These are phyloP conservation scores for Sambucus nigra DNA, from an alignment of 129 eudicot species.

Conservation along the genomic window DNA sequence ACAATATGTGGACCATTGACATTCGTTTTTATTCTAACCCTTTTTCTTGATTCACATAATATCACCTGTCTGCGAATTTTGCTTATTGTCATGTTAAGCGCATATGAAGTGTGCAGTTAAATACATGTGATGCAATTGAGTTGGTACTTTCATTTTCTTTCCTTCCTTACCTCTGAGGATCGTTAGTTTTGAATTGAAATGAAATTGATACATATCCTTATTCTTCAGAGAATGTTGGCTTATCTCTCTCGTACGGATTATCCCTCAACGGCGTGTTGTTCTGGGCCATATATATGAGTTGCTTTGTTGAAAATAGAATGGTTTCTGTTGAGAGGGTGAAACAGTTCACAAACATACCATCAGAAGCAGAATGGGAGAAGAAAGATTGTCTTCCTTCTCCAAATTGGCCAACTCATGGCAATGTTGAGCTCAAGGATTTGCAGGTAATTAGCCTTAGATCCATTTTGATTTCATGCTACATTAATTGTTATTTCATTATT, in stretches of 20 bases:
- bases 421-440: slow-evolving; percentile 57
- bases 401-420: slow-evolving; percentile 80
- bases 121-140: not conserved
- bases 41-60: too few species aligned
- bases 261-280: slow-evolving; percentile 57
- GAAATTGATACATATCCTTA: slow-evolving; percentile 7
- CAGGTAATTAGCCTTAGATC: slow-evolving; percentile 39
- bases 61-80: too few species aligned
- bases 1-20: too few species aligned
- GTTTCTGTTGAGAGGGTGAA: slow-evolving; percentile 92
- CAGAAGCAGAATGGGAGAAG: slow-evolving; percentile 77
- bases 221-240: slow-evolving; percentile 67
- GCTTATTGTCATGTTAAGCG: too few species aligned
- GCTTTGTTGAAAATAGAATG: slow-evolving; percentile 81
- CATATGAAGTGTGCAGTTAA: too few species aligned
- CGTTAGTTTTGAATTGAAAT: not conserved
- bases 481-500: too few species aligned
- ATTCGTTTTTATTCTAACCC: too few species aligned
- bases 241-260: slow-evolving; percentile 75
- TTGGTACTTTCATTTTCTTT: not conserved
- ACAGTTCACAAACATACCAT: slow-evolving; percentile 68
- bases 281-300: slow-evolving; percentile 58
- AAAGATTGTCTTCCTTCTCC: slow-evolving; percentile 51
- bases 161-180: not conserved
- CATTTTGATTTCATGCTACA: not conserved